Evolutionary conservation across 352 stramenopile species (phyloP).

Genomic region (Globisporangium splendens): DNA sequence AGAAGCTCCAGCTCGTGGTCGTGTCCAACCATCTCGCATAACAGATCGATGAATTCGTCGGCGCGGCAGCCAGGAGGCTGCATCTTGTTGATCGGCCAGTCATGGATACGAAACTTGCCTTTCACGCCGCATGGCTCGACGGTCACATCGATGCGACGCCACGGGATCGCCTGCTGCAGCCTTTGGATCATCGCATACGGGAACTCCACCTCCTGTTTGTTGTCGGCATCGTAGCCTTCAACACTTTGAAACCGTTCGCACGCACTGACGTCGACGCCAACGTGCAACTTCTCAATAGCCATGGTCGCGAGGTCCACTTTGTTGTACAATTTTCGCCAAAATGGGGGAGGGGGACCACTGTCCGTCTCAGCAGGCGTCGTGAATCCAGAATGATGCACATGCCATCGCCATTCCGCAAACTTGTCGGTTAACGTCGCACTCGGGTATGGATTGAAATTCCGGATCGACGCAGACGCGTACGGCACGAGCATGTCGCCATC

Average conservation of each 20-base stretch:
- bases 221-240: slow-evolving; percentile 60
- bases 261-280: slow-evolving; percentile 11
- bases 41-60: slow-evolving; percentile 71
- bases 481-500: slow-evolving; percentile 74
- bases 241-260: slow-evolving; percentile 41
- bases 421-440: slow-evolving; percentile 47
- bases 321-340: slow-evolving; percentile 33
- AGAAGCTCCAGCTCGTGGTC: slow-evolving; percentile 46
- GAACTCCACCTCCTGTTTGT: slow-evolving; percentile 81
- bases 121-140: slow-evolving; percentile 62
- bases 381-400: slow-evolving; percentile 71
- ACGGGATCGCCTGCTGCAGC: slow-evolving; percentile 46
- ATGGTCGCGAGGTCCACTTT: slow-evolving; percentile 40
- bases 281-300: slow-evolving; percentile 14
- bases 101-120: slow-evolving; percentile 69
- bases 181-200: slow-evolving; percentile 53
- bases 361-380: background rate
- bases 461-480: slow-evolving; percentile 68
- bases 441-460: slow-evolving; percentile 63
- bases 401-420: slow-evolving; percentile 67
- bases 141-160: slow-evolving; percentile 63
- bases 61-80: slow-evolving; percentile 56
- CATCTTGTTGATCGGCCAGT: slow-evolving; percentile 81
- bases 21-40: slow-evolving; percentile 58
- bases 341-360: slow-evolving; percentile 8